Conservation (phyloP, 305 asterid genomes). For the Ilex paraguariensis region DNA sequence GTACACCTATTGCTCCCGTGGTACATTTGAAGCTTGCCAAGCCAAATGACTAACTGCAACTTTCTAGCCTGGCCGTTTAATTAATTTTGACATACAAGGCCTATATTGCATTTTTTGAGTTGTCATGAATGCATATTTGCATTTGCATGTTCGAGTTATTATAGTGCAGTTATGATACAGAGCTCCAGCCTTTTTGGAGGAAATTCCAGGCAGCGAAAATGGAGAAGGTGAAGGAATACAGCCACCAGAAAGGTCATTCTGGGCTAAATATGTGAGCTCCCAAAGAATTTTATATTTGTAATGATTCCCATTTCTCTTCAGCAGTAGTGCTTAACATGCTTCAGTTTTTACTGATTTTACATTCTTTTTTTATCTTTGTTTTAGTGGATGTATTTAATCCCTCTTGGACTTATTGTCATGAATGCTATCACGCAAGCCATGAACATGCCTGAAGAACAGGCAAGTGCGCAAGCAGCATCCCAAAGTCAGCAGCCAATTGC, state of each 20-base stretch:
- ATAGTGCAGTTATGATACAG: constrained; percentile 38
- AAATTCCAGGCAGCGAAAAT: constrained; percentile 41
- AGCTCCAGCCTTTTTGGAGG: constrained; percentile 81
- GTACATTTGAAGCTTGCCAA: background rate
- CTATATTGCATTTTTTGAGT: constrained; percentile 6
- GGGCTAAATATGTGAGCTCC: constrained; percentile 93
- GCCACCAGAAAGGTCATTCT: constrained; percentile 89
- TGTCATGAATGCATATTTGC: constrained; percentile 1
- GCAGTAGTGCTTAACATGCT: constrained; percentile 5
- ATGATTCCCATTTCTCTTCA: too few species aligned
- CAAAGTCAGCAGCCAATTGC: constrained; percentile 49
- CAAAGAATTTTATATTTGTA: background rate
- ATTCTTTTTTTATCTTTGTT: background rate
- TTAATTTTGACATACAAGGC: too few species aligned
- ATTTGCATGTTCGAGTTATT: background rate
- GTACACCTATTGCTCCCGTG: background rate
- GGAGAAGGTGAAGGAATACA: constrained; percentile 63
- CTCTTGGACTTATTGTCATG: constrained; percentile 87
- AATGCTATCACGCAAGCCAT: constrained; percentile 95
- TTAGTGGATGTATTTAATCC: constrained; percentile 99
- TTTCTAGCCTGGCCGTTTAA: too few species aligned
- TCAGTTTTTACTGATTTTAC: too few species aligned
- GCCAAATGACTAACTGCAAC: background rate
- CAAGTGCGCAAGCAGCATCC: constrained; percentile 59
- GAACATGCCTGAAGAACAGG: constrained; percentile 86